Evolutionary conservation across 1,284 basidiomycete genomes (phyloP), one percentile per base, ranked within the genome.

Genomic region (Schizophyllum commune): DNA sequence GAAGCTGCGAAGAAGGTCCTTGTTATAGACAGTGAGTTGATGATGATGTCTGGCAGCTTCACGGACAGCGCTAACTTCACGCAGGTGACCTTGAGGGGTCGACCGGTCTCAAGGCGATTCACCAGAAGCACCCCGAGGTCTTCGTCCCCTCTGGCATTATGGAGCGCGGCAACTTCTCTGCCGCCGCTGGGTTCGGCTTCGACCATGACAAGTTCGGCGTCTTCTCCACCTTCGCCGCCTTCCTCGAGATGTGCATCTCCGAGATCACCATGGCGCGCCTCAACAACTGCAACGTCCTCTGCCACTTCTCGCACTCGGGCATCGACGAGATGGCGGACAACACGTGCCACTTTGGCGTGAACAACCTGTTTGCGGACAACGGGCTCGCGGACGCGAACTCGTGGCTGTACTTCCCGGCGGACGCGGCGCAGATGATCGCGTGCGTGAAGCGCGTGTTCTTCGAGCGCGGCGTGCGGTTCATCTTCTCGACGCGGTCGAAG

Each of bases 191-290:
- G 32, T 94, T 92, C 71, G 92, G 92, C 60, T 92, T 89, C 69
- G 85, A 82, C 55, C 72, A 78, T 56, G 79, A 88, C 66, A 90
- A 89, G 72, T 89, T 86, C 63, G 89, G 88, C 66, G 88, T 92
- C 63, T 91, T 91, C 78, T 91, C 89, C 21, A 94, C 91, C 5
- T 94, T 94, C 76, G 89, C 88, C 57, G 91, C 92, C 4, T 94
- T 94, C 79, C 77, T 92, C 63, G 91, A 94, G 79, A 94, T 94
- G 92, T 77, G 90, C 62, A 74, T 93, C 62, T 92, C 91, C 1
- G 92, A 94, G 71, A 77, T 92, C 61, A 93, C 91, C n/a, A 94
- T 94, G 92, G 92, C 92, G 17, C 83, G 91, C 60, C 73, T 93
- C 69, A 93, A 93, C 74, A 82, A 88, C 69, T 91, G 89, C 78